Evolutionary conservation across 2,329 filamentous ascomycete genomes (phyloP), one percentile per base, ranked within the genome.

Genomic region (Eutypella sp.): DNA sequence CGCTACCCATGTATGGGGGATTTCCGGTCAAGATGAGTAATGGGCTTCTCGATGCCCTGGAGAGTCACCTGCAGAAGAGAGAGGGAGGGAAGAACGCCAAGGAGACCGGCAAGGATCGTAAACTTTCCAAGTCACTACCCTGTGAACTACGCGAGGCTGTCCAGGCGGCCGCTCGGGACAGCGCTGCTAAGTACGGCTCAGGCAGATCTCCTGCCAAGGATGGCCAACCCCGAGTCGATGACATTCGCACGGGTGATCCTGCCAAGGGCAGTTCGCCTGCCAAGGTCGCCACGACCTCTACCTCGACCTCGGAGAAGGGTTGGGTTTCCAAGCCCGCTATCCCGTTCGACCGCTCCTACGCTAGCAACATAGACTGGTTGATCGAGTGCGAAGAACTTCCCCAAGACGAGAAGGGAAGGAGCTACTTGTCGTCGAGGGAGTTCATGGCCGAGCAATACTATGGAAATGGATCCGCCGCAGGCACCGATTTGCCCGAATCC

Each of bases 121-220:
- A 18, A 10, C n/a, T 10, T 18, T 5, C 5, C n/a, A 41, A 20
- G 13, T 22, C 8, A 19, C n/a, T n/a, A 22, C 7, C 13, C 18
- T 33, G 24, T 19, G 46, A 40, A 18, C 34, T 49, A 16, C 47
- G 40, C 11, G 44, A 34, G 16, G 47, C 37, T 15, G 18, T 49
- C 37, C 29, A 41, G 37, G 44, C 41, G 27, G 44, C 44, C 22
- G 41, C 44, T 34, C 44, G 19, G 13, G 40, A 40, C 10, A 37
- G 22, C 23, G 36, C 44, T 44, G 38, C 40, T 44, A 41, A 37
- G 34, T 41, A 13, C 19, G 36, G 41, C 44, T 36, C 40, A 13
- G 29, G 38, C 41, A 42, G 29, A 20, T 20, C 18, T 8, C 18
- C 34, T 37, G 34, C 11, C n/a, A 29, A 15, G 10, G 22, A 29